Evolutionary conservation across 768 basidiomycete genomes (phyloP), one percentile per base, ranked within the genome.

Genomic region (Xanthoconium purpureum): DNA sequence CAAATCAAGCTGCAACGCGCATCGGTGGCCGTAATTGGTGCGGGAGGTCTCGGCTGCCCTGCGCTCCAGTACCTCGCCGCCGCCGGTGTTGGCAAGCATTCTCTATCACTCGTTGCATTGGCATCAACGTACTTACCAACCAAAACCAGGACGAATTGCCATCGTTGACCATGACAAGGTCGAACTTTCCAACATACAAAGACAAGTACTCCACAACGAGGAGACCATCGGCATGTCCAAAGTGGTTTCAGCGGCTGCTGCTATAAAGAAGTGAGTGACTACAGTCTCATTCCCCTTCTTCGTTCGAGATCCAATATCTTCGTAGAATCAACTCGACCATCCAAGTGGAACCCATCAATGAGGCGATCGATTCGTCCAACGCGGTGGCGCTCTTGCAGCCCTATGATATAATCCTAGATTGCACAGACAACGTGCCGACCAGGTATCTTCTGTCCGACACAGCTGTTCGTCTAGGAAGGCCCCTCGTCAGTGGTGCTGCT

Each of bases 21-120:
- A 0, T 85, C 86, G 3, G 85, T 95, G 2, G 85, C 85, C 15
- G 92, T 98, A 5, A 83, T 98, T 5, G 97, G 97, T 29, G 97
- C 95, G 15, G 97, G 97, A 0, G 97, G 97, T 10, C 79, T 99
- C 13, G 97, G 97, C 12, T 98, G 97, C 70, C 94, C 97, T 46
- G 92, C 91, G 39, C 77, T 99, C 45, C 93, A 97, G 67, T 97
- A 98, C 71, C 83, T 99, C 12, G 92, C 85, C 5, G 91, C 93
- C 8, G 89, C 92, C 14, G 97, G 97, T 28, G 80, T 98, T 56
- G 96, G 96, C 91, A 64, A 60, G 87, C 66, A 43, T 30, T 43
- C 48, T 9, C 28, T 50, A 35, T 55, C 38, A 24, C 24, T 24
- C 13, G 17, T 46, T 51, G 43, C 15, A 5, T 44, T 20, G 17